Conservation (phyloP, 2,329 filamentous ascomycete genomes). For the Falciphora oryzae region DNA sequence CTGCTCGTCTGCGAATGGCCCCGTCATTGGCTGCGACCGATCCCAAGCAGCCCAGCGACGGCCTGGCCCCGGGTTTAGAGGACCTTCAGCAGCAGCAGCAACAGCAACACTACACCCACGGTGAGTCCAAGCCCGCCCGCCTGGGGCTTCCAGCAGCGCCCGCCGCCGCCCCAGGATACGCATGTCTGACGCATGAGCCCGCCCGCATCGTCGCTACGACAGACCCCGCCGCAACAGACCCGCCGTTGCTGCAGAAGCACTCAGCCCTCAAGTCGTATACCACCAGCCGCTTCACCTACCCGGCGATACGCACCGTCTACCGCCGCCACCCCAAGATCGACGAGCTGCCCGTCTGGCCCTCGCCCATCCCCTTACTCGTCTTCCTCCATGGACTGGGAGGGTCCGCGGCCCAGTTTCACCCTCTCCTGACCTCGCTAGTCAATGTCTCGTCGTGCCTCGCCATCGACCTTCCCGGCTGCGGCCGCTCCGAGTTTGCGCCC, state of each 20-base stretch:
- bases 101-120: not conserved
- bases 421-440: constrained; percentile 72
- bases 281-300: constrained; percentile 66
- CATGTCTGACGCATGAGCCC: not conserved
- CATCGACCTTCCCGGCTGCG: constrained; percentile 87
- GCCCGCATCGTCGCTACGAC: not conserved
- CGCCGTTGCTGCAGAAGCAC: constrained; percentile 72
- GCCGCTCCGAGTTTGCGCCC: constrained; percentile 68
- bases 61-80: not conserved
- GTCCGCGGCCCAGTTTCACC: constrained; percentile 80
- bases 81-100: not conserved
- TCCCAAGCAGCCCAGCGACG: not conserved
- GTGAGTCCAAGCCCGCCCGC: not conserved
- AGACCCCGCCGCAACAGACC: constrained; percentile 56
- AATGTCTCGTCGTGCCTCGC: constrained; percentile 81
- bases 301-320: constrained; percentile 75
- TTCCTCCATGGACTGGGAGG: constrained; percentile 94
- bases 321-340: constrained; percentile 75
- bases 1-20: not conserved
- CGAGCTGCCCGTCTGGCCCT: constrained; percentile 68
- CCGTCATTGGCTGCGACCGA: not conserved
- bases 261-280: constrained; percentile 66
- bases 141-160: not conserved
- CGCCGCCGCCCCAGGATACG: not conserved
- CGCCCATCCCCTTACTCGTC: constrained; percentile 75